phyloP scores from a whole-genome alignment of 306 rosid species.

The Quercus aquifolioides region DNA sequence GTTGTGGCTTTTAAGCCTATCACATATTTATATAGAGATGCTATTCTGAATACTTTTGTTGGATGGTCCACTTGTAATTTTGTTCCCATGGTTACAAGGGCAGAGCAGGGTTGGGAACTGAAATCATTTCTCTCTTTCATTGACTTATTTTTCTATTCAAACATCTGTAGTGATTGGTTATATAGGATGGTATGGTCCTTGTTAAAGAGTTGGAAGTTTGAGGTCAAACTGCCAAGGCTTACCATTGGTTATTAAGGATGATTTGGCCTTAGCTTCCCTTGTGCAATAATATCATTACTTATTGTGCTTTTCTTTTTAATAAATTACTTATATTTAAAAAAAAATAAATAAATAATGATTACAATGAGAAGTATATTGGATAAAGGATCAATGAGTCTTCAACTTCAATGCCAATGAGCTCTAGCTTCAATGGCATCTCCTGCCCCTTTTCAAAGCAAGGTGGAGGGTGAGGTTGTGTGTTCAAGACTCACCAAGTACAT shows the following conservation, averaged over 20 bases:
- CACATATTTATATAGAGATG: neutral
- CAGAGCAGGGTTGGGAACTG: neutral
- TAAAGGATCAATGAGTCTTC: no score
- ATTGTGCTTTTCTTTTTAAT: neutral
- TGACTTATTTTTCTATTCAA: neutral
- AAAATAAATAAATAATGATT: rapidly evolving
- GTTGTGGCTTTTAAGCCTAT: neutral
- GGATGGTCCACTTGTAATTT: neutral
- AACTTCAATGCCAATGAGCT: no score
- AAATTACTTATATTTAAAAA: neutral
- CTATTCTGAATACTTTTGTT: neutral
- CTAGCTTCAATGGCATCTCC: no score
- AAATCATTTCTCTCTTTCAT: neutral
- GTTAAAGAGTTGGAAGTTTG: neutral
- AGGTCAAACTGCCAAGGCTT: neutral
- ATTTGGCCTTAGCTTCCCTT: neutral
- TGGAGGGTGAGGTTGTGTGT: no score
- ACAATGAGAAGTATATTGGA: no score
- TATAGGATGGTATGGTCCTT: neutral
- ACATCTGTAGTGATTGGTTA: neutral
- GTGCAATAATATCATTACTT: no score
- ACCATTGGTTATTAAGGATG: neutral
- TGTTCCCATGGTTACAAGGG: neutral
- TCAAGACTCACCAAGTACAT: no score
- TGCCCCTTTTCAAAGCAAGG: no score